Conservation (phyloP, 371 early-diverging fungal genomes). For the Saksenaea oblongispora region DNA sequence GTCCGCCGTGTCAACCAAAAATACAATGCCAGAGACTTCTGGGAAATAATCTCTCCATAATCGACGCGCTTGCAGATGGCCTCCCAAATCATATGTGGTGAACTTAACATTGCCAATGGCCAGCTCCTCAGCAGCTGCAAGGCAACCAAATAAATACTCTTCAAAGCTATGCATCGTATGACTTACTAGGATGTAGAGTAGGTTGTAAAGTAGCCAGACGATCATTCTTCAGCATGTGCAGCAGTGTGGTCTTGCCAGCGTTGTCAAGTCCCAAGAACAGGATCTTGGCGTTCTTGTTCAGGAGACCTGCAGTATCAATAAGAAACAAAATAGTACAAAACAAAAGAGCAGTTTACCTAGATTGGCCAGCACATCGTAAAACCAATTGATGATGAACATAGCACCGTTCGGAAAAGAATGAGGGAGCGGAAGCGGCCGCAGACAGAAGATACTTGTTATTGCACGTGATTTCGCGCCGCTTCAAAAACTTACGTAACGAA, state of each 20-base stretch:
- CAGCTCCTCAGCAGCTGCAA: conserved; percentile 91
- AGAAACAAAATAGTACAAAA: neutral
- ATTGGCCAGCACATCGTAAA: conserved; percentile 83
- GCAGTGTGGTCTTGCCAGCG: conserved; percentile 99
- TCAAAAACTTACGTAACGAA: too few species aligned
- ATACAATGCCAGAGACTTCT: conserved; percentile 96
- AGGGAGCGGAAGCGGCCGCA: neutral
- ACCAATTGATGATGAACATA: conserved; percentile 95
- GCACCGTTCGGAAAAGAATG: conserved; percentile 3
- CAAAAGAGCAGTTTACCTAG: conserved; percentile 64
- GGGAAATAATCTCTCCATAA: conserved; percentile 99
- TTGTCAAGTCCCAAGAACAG: conserved; percentile 99
- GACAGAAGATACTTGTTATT: too few species aligned
- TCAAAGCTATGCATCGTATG: neutral
- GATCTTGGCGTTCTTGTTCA: conserved; percentile 98
- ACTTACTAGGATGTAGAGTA: conserved; percentile 97
- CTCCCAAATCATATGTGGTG: conserved; percentile 97
- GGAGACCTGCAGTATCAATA: conserved; percentile 68
- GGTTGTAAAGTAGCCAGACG: conserved; percentile 96
- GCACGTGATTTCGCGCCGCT: too few species aligned
- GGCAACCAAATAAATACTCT: neutral
- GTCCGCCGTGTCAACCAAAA: conserved; percentile 94
- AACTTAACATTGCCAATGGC: conserved; percentile 95
- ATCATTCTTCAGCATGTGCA: conserved; percentile 99
- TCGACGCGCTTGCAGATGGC: conserved; percentile 95